phyloP scores from a whole-genome alignment of 768 basidiomycete genomes.

The Lactifluus echinatus region DNA sequence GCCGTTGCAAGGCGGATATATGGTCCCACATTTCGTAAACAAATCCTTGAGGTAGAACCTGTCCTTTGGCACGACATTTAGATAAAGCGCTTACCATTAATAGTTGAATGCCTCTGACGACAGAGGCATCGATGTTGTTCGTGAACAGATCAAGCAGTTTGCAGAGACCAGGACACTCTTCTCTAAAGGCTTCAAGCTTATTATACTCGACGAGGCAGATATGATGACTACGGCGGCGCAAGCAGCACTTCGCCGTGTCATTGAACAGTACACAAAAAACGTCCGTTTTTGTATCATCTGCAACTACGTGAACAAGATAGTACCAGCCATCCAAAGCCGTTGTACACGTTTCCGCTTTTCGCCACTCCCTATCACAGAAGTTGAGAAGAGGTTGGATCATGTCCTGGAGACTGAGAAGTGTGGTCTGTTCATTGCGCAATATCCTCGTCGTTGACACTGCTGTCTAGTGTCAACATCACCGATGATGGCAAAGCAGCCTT shows the following conservation, averaged over 20 bases:
- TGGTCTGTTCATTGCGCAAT: conserved; percentile 21
- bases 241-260: conserved; percentile 90
- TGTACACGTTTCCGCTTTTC: conserved; percentile 98
- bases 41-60: conserved; percentile 77
- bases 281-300: conserved; percentile 99
- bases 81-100: neutral
- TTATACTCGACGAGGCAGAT: conserved; percentile 98
- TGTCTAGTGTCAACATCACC: conserved; percentile 70
- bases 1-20: conserved; percentile 95
- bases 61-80: neutral
- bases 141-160: conserved; percentile 98
- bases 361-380: conserved; percentile 76
- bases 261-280: conserved; percentile 98
- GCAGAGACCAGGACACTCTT: conserved; percentile 90
- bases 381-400: conserved; percentile 68
- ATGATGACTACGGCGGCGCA: conserved; percentile 99
- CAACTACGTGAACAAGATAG: conserved; percentile 99
- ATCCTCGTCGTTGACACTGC: neutral
- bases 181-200: conserved; percentile 93
- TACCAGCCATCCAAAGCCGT: conserved; percentile 95
- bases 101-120: conserved; percentile 98
- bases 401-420: conserved; percentile 85
- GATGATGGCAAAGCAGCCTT: conserved; percentile 82
- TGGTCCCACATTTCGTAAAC: conserved; percentile 75
- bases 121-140: conserved; percentile 95